phyloP scores from a whole-genome alignment of 331 rosid species.

The Quercus phellos region DNA sequence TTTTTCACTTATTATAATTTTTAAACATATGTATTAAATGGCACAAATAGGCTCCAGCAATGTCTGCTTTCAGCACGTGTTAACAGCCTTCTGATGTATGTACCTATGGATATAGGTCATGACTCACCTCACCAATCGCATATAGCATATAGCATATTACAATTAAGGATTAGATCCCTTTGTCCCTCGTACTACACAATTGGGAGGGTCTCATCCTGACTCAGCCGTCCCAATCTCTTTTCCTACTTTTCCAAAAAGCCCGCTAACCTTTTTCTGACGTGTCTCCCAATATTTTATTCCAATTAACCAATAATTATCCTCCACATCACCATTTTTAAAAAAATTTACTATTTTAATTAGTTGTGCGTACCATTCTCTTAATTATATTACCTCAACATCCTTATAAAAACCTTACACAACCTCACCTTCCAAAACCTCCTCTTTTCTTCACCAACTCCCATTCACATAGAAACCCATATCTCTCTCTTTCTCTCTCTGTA shows the following conservation, averaged over 20 bases:
- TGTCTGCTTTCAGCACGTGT: too few species aligned
- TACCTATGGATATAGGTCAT: too few species aligned
- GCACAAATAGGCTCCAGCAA: too few species aligned
- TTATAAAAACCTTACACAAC: conserved; percentile 5
- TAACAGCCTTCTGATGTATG: too few species aligned
- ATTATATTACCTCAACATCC: background rate
- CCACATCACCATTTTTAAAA: conserved; percentile 6
- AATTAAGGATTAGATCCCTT: too few species aligned
- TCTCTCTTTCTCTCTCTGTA: background rate
- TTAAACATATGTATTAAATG: too few species aligned
- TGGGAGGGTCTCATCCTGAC: background rate
- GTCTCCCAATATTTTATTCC: conserved; percentile 8
- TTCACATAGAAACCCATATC: too few species aligned
- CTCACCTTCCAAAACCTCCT: background rate
- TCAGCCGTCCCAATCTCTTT: conserved; percentile 8
- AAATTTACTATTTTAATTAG: background rate
- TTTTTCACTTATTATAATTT: too few species aligned
- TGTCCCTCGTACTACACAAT: too few species aligned
- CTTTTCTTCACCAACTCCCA: background rate
- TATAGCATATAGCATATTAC: too few species aligned
- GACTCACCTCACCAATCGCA: too few species aligned
- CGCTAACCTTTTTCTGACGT: conserved; percentile 17
- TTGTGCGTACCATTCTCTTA: too few species aligned
- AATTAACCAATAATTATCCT: conserved; percentile 1
- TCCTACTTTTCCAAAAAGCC: background rate